Base-by-base conservation (phyloP, 768 basidiomycete genomes). In the Amanita pseudoporphyria region DNA sequence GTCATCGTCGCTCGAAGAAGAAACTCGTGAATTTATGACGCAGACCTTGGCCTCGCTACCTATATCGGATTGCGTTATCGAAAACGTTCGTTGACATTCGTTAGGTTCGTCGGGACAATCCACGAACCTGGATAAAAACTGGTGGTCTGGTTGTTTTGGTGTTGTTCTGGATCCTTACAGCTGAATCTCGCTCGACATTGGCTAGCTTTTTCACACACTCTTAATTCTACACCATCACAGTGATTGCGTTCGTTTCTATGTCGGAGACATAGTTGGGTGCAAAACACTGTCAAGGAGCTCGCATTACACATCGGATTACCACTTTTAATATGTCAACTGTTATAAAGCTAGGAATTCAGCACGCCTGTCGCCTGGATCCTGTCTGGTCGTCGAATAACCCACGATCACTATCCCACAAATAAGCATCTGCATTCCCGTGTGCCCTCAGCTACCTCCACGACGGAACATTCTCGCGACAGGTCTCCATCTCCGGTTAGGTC, bases 51-150 rank as follows among this genome's bases (percentile, higher is more conserved):
- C 73, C 2, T 71, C 65, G 46, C 69, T 91, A 32, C 83, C 78
- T 91, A 73, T 92, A 90, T 60, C 76, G 84, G 56, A 91, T 87
- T 56, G 84, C 84, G 3, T 55, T 84, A 18, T 83, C 83, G 9
- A 21, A 32, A 16, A 5, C 12, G 18, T 28, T 16, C 36, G 21
- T 10, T n/a, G 12, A 30, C 22, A 30, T 19, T 26, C 45, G 18
- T n/a, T 37, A 16, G 18, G 49, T 35, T 45, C 42, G 13, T 38
- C 36, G 5, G 9, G 22, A 26, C n/a, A 43, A 16, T 16, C 12
- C 16, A n/a, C 13, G n/a, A 43, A 2, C 9, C n/a, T 16, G 36
- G 36, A 28, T 43, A 9, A 52, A 57, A 32, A 40, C 61, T 37
- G 62, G 61, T 28, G 74, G 78, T 3, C 70, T 77, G 10, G 61